Evolutionary conservation across 371 early-diverging fungal genomes (phyloP).

Genomic region (Mucor velutinosus): DNA sequence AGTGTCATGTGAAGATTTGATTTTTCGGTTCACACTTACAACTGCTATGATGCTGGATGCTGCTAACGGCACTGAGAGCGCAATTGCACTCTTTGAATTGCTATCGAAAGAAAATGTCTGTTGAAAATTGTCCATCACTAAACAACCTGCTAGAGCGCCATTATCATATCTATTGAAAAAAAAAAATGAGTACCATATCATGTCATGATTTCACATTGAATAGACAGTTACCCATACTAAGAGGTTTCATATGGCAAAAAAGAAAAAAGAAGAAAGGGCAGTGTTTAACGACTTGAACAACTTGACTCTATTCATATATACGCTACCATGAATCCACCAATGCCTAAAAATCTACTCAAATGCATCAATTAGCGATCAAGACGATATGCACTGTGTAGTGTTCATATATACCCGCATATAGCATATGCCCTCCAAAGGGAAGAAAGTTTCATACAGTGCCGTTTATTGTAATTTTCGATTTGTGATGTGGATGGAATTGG

Average conservation of each 20-base stretch:
- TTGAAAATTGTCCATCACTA: constrained; percentile 42
- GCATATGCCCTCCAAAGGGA: constrained; percentile 16
- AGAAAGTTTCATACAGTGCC: not conserved
- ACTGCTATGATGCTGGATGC: constrained; percentile 35
- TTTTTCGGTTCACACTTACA: constrained; percentile 7
- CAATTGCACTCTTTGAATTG: constrained; percentile 31
- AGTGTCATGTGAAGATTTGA: too few relatives aligned
- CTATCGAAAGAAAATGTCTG: constrained; percentile 28
- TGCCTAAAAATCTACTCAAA: constrained; percentile 33
- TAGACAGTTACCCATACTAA: constrained; percentile 33
- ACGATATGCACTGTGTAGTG: too few relatives aligned
- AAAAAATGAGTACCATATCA: not conserved
- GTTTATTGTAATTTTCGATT: not conserved
- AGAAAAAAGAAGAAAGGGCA: not conserved
- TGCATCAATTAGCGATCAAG: too few relatives aligned
- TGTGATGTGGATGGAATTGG: not conserved
- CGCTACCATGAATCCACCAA: constrained; percentile 52
- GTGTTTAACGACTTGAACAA: not conserved
- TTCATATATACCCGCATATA: constrained; percentile 31
- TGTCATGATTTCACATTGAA: not conserved
- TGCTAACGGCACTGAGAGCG: constrained; percentile 30
- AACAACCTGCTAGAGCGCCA: constrained; percentile 44
- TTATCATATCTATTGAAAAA: constrained; percentile 49
- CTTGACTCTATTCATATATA: not conserved
- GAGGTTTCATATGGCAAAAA: not conserved